Evolutionary conservation across 2,329 filamentous ascomycete genomes (phyloP).

Genomic region (Aphanocladium album): DNA sequence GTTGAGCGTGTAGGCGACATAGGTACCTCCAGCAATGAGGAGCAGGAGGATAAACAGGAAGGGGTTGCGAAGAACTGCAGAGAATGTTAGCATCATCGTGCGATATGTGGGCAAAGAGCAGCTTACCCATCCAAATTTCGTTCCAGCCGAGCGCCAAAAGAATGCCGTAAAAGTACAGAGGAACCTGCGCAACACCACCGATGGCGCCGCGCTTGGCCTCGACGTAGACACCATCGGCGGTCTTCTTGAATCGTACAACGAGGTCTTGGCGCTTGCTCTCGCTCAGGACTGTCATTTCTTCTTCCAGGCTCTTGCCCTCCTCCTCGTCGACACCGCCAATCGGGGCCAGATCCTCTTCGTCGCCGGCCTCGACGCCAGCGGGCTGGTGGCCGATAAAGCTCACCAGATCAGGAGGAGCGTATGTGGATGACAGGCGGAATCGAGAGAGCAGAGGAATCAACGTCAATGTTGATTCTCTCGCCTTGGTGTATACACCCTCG

Average conservation of each 20-base stretch:
- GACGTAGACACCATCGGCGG: slow-evolving; percentile 93
- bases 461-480: slow-evolving; percentile 84
- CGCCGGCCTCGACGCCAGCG: slow-evolving; percentile 65
- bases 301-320: slow-evolving; percentile 87
- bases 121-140: slow-evolving; percentile 86
- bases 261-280: slow-evolving; percentile 89
- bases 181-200: slow-evolving; percentile 88
- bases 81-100: slow-evolving; percentile 13
- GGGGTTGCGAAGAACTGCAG: slow-evolving; percentile 82
- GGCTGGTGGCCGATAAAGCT: slow-evolving; percentile 79
- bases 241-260: slow-evolving; percentile 95
- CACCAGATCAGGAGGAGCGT: slow-evolving; percentile 73
- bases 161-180: slow-evolving; percentile 88
- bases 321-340: slow-evolving; percentile 95
- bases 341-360: slow-evolving; percentile 83
- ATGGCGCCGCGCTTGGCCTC: slow-evolving; percentile 97
- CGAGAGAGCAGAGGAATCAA: slow-evolving; percentile 84
- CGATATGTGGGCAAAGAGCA: slow-evolving; percentile 12
- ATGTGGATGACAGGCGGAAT: slow-evolving; percentile 73
- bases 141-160: slow-evolving; percentile 96
- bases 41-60: slow-evolving; percentile 87
- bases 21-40: slow-evolving; percentile 68
- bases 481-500: slow-evolving; percentile 88
- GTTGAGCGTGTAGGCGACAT: slow-evolving; percentile 89
- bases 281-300: slow-evolving; percentile 92